Percentiles rank a stretch among this genome's conserved stretches.
Conservation (phyloP, 345 rosid species). For the Linum lewisii region DNA sequence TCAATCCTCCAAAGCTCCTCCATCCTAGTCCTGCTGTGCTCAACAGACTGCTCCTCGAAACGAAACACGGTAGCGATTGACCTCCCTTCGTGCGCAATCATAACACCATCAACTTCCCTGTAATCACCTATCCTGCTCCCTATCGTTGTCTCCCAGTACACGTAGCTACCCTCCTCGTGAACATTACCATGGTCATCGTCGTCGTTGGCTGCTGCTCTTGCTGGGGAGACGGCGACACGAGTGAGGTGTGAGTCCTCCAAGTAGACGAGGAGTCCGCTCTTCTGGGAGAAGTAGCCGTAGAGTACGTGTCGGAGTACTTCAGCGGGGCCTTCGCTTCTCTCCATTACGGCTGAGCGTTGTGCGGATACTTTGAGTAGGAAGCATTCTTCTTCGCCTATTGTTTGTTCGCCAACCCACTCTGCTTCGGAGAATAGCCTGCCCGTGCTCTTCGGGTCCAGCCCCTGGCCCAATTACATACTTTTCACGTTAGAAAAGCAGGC, state of each 20-base stretch:
- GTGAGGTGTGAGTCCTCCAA: constrained; percentile 87
- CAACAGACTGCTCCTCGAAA: constrained; percentile 62
- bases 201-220: constrained; percentile 46
- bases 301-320: constrained; percentile 83
- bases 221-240: constrained; percentile 31
- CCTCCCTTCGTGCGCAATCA: constrained; percentile 74
- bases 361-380: constrained; percentile 86
- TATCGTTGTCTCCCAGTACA: constrained; percentile 91
- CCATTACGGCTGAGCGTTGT: constrained; percentile 59
- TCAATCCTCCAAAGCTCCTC: constrained; percentile 89
- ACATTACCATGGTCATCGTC: neutral
- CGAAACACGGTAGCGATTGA: constrained; percentile 84
- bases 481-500: neutral
- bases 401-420: constrained; percentile 77
- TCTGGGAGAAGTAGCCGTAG: constrained; percentile 93
- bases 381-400: constrained; percentile 76
- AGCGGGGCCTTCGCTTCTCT: constrained; percentile 79
- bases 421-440: constrained; percentile 69
- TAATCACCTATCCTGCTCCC: constrained; percentile 85
- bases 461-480: constrained; percentile 29
- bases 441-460: constrained; percentile 80
- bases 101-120: constrained; percentile 71
- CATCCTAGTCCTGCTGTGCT: constrained; percentile 75
- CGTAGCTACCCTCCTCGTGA: neutral
- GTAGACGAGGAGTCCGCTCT: constrained; percentile 72